Percentiles rank a stretch among this genome's conserved stretches.
Conservation (phyloP, 2,329 filamentous ascomycete species). For the Botryotinia globosa region DNA sequence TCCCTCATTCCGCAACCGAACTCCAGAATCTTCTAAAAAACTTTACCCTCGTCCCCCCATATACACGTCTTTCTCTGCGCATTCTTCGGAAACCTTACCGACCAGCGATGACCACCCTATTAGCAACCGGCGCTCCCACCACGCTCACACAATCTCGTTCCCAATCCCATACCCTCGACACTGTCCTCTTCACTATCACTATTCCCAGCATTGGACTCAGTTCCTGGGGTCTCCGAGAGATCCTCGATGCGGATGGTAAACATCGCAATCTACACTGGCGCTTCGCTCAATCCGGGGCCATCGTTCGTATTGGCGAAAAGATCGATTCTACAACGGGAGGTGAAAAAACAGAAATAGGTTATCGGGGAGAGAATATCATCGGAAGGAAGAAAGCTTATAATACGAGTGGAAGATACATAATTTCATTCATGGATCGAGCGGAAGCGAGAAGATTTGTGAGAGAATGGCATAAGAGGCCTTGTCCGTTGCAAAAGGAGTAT, state of each 20-base stretch:
- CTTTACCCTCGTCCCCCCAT: slow-evolving; percentile 51
- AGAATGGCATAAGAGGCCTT: slow-evolving; percentile 50
- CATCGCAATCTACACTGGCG: slow-evolving; percentile 38
- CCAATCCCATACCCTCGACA: slow-evolving; percentile 4
- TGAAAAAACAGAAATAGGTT: not conserved
- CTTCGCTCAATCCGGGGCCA: slow-evolving; percentile 28
- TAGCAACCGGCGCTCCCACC: slow-evolving; percentile 39
- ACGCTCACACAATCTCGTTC: slow-evolving; percentile 21
- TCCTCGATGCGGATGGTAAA: slow-evolving; percentile 34
- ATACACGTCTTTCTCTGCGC: slow-evolving; percentile 38
- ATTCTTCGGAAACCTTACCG: slow-evolving; percentile 40
- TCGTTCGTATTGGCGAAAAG: slow-evolving; percentile 19
- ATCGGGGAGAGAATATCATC: slow-evolving; percentile 9
- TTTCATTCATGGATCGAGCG: slow-evolving; percentile 36
- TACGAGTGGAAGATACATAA: slow-evolving; percentile 31
- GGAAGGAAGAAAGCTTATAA: slow-evolving; percentile 12
- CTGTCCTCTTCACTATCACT: not conserved
- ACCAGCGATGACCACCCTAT: slow-evolving; percentile 36
- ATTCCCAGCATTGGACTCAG: not conserved
- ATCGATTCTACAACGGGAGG: not conserved
- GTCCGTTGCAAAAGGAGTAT: slow-evolving; percentile 38
- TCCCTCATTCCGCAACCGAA: slow-evolving; percentile 46
- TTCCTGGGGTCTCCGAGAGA: slow-evolving; percentile 16
- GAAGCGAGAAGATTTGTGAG: slow-evolving; percentile 46
- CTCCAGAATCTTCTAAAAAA: slow-evolving; percentile 44